A percentile compares a stretch with the other conserved stretches of the same genome.
These are phyloP conservation scores for Rhizomucor pusillus DNA, from an alignment of 371 early-diverging fungal species.

Conservation along the genomic window DNA sequence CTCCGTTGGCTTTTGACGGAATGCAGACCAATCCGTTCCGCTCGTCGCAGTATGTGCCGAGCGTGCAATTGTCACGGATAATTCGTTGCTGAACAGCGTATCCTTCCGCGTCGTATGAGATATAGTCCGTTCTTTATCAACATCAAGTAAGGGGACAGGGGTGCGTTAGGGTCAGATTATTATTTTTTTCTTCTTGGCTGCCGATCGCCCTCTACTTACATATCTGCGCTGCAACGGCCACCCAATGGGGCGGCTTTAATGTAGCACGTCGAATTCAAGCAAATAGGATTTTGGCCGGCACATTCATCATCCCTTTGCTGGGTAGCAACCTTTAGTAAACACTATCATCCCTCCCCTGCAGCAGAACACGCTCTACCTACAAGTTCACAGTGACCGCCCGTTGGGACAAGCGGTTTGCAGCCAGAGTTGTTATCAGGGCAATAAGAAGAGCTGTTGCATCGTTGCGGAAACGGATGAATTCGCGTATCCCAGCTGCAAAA, in stretches of 20 bases:
- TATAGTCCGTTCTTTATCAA: slow-evolving; percentile 19
- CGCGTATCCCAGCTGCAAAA: slow-evolving; percentile 27
- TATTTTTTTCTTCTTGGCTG: no score
- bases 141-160: no score
- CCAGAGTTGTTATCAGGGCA: slow-evolving; percentile 42
- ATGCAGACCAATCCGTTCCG: slow-evolving; percentile 18
- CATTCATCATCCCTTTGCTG: slow-evolving; percentile 53
- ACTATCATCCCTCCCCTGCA: background rate
- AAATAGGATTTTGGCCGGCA: slow-evolving; percentile 28
- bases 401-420: slow-evolving; percentile 22
- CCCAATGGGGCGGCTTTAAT: slow-evolving; percentile 43
- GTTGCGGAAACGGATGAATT: slow-evolving; percentile 23
- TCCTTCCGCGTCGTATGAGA: slow-evolving; percentile 28
- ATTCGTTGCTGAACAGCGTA: slow-evolving; percentile 28
- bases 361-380: slow-evolving; percentile 10
- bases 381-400: slow-evolving; percentile 32
- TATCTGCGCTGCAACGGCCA: slow-evolving; percentile 39
- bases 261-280: slow-evolving; percentile 42
- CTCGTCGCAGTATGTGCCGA: slow-evolving; percentile 30
- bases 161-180: background rate
- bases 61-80: slow-evolving; percentile 46
- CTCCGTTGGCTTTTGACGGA: slow-evolving; percentile 16
- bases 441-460: slow-evolving; percentile 28
- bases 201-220: slow-evolving; percentile 18
- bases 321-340: no score